These are phyloP conservation scores for Trichoderma koningii DNA, from an alignment of 2,329 filamentous ascomycete species.

Conservation along the genomic window DNA sequence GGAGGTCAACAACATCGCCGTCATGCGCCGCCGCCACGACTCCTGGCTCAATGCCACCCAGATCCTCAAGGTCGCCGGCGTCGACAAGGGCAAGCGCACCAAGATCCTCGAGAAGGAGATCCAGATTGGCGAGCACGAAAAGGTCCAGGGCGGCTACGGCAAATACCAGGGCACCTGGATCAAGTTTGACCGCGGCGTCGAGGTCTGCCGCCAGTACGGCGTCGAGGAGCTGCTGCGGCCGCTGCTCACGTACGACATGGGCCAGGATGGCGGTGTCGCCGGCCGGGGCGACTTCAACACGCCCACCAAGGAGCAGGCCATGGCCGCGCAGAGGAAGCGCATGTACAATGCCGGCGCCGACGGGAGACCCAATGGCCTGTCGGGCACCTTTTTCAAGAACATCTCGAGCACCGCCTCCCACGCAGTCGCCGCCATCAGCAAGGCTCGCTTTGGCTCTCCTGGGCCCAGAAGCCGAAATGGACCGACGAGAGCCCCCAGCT, in stretches of 20 bases:
- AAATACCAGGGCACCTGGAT: slow-evolving; percentile 99
- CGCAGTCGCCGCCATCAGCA: slow-evolving; percentile 94
- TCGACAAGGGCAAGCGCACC: slow-evolving; percentile 96
- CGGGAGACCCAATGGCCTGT: slow-evolving; percentile 64
- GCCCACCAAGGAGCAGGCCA: slow-evolving; percentile 96
- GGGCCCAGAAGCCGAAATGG: slow-evolving; percentile 67
- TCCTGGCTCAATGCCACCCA: slow-evolving; percentile 98
- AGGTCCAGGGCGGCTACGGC: slow-evolving; percentile 96
- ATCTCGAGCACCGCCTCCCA: slow-evolving; percentile 92
- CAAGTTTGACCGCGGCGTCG: slow-evolving; percentile 84
- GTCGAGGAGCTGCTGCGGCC: slow-evolving; percentile 77
- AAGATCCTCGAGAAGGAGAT: slow-evolving; percentile 99
- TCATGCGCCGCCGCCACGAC: slow-evolving; percentile 94
- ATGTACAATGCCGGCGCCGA: slow-evolving; percentile 76
- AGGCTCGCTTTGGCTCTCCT: slow-evolving; percentile 89
- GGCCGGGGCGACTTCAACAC: slow-evolving; percentile 82
- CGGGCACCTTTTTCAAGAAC: slow-evolving; percentile 94
- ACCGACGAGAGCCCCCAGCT: slow-evolving; percentile 66
- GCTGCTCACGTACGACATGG: slow-evolving; percentile 78
- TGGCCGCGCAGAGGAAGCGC: slow-evolving; percentile 91
- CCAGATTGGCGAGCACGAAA: slow-evolving; percentile 92
- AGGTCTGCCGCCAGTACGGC: slow-evolving; percentile 81
- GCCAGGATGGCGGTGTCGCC: slow-evolving; percentile 70
- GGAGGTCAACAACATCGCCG: slow-evolving; percentile 89
- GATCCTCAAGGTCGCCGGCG: slow-evolving; percentile 94